phyloP scores from a whole-genome alignment of 2,329 filamentous ascomycete genomes.

The Fusarium sp. region DNA sequence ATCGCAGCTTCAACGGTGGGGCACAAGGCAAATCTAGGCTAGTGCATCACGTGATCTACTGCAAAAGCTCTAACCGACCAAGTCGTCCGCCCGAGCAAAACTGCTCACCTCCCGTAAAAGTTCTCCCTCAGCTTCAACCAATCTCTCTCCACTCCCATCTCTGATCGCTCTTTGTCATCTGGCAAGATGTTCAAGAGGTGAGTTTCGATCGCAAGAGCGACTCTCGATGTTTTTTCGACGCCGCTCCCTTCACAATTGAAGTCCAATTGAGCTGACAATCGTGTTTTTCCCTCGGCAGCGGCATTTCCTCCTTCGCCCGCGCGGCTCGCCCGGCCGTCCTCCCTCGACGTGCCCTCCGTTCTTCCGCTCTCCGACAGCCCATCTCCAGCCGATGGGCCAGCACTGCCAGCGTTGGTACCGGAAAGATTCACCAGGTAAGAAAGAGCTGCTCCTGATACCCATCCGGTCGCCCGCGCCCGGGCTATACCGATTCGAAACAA shows the following conservation, averaged over 20 bases:
- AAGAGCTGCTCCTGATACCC: constrained; percentile 7
- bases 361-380: constrained; percentile 64
- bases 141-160: constrained; percentile 67
- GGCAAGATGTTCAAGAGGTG: constrained; percentile 86
- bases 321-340: constrained; percentile 68
- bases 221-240: constrained; percentile 41
- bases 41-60: constrained; percentile 51
- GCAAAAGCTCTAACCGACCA: constrained; percentile 57
- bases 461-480: constrained; percentile 43
- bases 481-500: constrained; percentile 17
- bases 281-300: constrained; percentile 58
- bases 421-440: constrained; percentile 75
- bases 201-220: constrained; percentile 53
- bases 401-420: constrained; percentile 66
- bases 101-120: constrained; percentile 59
- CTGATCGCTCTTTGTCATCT: constrained; percentile 72
- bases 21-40: constrained; percentile 42
- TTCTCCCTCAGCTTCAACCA: constrained; percentile 59
- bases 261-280: constrained; percentile 56
- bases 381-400: constrained; percentile 67
- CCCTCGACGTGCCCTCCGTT: constrained; percentile 66
- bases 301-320: constrained; percentile 71
- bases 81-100: constrained; percentile 57
- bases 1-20: constrained; percentile 40
- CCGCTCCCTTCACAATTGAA: constrained; percentile 55